Percentiles rank a stretch among this genome's conserved stretches.
These are phyloP conservation scores for Colletotrichum tanaceti DNA, from an alignment of 2,329 filamentous ascomycete genomes.

Conservation along the genomic window DNA sequence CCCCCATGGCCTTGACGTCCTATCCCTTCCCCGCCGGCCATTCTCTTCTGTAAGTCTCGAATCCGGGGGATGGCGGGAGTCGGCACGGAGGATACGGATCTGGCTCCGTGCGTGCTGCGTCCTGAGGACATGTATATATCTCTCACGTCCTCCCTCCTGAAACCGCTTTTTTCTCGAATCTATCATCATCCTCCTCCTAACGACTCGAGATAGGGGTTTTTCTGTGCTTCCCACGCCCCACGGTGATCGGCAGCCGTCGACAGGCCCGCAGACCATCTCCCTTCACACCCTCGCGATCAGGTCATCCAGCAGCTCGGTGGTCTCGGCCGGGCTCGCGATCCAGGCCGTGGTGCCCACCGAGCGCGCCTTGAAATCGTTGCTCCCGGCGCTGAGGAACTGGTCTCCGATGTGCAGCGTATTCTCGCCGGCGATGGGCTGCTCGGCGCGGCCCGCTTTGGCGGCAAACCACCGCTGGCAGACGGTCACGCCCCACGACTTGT, in stretches of 20 bases:
- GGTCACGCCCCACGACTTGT: constrained; percentile 95
- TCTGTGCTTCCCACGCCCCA: too few relatives aligned
- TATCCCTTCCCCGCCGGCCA: too few relatives aligned
- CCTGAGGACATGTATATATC: background rate
- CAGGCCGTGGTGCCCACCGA: constrained; percentile 94
- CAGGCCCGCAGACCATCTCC: too few relatives aligned
- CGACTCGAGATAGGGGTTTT: too few relatives aligned
- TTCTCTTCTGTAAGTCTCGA: background rate
- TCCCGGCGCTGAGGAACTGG: constrained; percentile 93
- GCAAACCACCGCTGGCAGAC: constrained; percentile 92
- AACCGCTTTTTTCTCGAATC: background rate
- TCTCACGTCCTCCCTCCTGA: background rate
- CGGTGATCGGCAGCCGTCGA: background rate
- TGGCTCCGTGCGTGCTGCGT: background rate
- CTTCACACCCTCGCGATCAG: constrained; percentile 66
- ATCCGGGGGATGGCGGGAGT: background rate
- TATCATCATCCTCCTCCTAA: background rate
- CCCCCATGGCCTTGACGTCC: background rate
- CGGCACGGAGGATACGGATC: background rate
- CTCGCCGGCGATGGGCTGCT: constrained; percentile 71
- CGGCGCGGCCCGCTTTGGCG: constrained; percentile 58
- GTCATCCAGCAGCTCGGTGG: constrained; percentile 89
- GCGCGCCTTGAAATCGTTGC: constrained; percentile 96
- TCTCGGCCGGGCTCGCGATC: constrained; percentile 94
- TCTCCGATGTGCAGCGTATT: constrained; percentile 95